Percentiles rank a stretch among this genome's conserved stretches.
These are phyloP conservation scores for Penicillium sp. DNA, from an alignment of 2,329 filamentous ascomycete genomes.

Conservation along the genomic window DNA sequence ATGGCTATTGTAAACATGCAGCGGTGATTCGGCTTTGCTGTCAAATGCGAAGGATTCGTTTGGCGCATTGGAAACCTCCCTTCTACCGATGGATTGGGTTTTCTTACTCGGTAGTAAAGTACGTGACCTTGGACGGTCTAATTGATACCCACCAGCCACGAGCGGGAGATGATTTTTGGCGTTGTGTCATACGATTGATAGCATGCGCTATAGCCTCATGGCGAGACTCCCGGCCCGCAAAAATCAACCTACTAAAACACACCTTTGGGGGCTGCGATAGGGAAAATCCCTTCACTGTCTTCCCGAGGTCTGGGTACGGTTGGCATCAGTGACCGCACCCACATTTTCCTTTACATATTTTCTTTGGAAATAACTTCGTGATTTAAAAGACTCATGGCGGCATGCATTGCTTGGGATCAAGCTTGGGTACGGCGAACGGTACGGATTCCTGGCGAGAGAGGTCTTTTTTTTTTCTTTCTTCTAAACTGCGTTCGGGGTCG, in stretches of 20 bases:
- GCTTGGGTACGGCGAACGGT: slow-evolving; percentile 26
- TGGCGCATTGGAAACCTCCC: neutral
- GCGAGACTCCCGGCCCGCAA: neutral
- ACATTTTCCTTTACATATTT: slow-evolving; percentile 16
- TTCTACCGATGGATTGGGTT: neutral
- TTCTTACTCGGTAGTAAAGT: neutral
- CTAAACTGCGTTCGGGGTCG: slow-evolving; percentile 6
- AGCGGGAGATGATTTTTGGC: neutral
- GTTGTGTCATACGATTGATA: neutral
- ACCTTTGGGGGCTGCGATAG: neutral
- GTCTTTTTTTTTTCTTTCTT: slow-evolving; percentile 11
- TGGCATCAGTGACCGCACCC: neutral
- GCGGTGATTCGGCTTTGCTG: slow-evolving; percentile 26
- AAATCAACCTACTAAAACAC: neutral
- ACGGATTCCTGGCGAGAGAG: slow-evolving; percentile 23
- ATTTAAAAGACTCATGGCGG: slow-evolving; percentile 33
- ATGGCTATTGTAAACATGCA: slow-evolving; percentile 41
- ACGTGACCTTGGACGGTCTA: neutral
- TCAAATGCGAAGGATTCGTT: neutral
- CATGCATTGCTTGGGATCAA: slow-evolving; percentile 27
- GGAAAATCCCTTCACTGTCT: neutral
- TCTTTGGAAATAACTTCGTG: slow-evolving; percentile 26
- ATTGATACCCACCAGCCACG: neutral
- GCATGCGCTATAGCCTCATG: neutral
- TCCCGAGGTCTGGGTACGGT: neutral